Evolutionary conservation across 1,139 yeast species (phyloP), one percentile per base, ranked within the genome.

Genomic region (Geotrichum histeridarum): DNA sequence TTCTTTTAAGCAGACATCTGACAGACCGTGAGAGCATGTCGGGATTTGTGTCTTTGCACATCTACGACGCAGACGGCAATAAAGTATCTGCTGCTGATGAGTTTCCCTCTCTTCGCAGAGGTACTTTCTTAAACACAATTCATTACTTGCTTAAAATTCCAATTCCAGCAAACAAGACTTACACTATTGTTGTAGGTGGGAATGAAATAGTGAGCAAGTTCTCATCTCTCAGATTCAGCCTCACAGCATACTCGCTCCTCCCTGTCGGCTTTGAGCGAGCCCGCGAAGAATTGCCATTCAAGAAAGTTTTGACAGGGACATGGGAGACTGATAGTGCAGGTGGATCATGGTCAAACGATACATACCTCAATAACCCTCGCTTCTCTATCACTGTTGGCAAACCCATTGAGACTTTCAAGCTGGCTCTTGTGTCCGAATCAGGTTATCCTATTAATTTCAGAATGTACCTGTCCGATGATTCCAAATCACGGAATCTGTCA

Each of bases 281-380:
- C 1, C 48, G 69, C 67, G 60, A 64, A n/a, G 63, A 63, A 27
- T 67, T 67, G 47, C 59, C 65, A 1, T 54, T 60, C 43, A 44
- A 60, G 0, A 57, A 61, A 0, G 66, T 69, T 1, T 54, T 69
- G 0, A 63, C 67, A 0, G 84, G 77, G 9, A 69, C 66, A 33
- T 85, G 93, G 91, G 70, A 69, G 12, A 62, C 65, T 1, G 67
- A 68, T 1, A 68, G 69, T 14, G 69, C 76, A 44, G 90, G 88
- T 1, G 91, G 93, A 0, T 78, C 76, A 59, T 79, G 83, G 80
- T 62, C 78, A 0, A 60, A 73, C 44, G 70, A 79, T 1, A 69
- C 78, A 0, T 86, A 76, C 61, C 70, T 78, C 37, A 67, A 72
- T 41, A 87, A 86, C 61, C 95, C 95, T 0, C 89, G 86, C 60